phyloP scores from a whole-genome alignment of 495 filamentous ascomycete genomes.

The Tuber microsphaerosporum region DNA sequence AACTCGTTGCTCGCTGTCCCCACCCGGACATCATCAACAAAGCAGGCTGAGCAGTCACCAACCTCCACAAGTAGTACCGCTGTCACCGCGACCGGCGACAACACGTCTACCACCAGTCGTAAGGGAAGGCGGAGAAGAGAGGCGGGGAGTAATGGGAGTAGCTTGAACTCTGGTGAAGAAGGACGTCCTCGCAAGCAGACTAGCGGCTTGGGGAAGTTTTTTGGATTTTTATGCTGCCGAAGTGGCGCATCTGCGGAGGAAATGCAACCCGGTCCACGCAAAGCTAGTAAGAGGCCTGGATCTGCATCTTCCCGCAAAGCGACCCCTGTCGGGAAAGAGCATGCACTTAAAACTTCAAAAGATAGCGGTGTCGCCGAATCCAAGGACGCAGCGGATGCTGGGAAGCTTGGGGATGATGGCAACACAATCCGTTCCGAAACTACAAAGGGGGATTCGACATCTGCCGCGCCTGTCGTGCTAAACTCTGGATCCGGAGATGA shows the following conservation, averaged over 20 bases:
- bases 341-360: conserved; percentile 15
- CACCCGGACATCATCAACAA: conserved; percentile 38
- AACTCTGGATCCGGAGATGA: conserved; percentile 27
- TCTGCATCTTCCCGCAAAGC: conserved; percentile 33
- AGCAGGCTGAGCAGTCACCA: conserved; percentile 37
- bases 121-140: conserved; percentile 37
- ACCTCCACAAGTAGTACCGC: conserved; percentile 40
- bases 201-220: conserved; percentile 41
- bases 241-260: conserved; percentile 29
- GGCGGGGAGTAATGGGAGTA: conserved; percentile 28
- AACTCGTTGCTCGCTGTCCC: conserved; percentile 37
- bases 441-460: conserved; percentile 18
- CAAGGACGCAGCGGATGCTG: conserved; percentile 25
- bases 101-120: conserved; percentile 31
- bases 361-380: conserved; percentile 30
- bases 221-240: conserved; percentile 43
- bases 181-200: conserved; percentile 31
- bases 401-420: conserved; percentile 21
- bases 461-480: conserved; percentile 27
- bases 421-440: conserved; percentile 7
- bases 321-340: conserved; percentile 28
- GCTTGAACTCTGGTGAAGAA: conserved; percentile 34
- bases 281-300: conserved; percentile 26
- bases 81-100: conserved; percentile 35
- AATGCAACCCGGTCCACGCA: conserved; percentile 29